Evolutionary conservation across 1,139 yeast genomes (phyloP), one percentile per base, ranked within the genome.

Genomic region (Pneumocystis jirovecii): DNA sequence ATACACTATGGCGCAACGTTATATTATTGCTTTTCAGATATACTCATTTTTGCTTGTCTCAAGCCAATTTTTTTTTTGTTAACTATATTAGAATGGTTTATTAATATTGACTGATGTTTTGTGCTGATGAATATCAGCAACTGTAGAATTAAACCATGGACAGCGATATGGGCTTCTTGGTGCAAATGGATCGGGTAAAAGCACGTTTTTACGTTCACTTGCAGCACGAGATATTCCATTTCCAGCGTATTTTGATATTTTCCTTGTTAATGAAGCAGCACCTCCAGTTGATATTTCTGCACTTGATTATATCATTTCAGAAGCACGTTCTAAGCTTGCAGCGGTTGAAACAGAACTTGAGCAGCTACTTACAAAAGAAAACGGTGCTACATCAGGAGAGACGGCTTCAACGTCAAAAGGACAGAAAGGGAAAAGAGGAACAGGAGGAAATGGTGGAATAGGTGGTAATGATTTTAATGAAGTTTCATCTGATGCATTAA

Each of bases 101-200:
- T 96, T 79, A 34, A 31, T 31, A 31, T 61, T 19, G 79, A 78
- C 68, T 42, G 19, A 19, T 42, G 17, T 42, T n/a, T 12, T 42
- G n/a, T 42, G 15, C 19, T 21, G 56, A 19, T 17, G 12, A 44
- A 5, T 96, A 89, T 78, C 93, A 77, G 86, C 97, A 61, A 82
- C 82, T 63, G 79, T 93, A 72, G 98, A 93, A 80, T 84, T 93
- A 79, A 95, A 93, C 80, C 91, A 85, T 77, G 98, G 98, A 75
- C 89, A 97, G 80, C 85, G 96, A 78, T 93, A 95, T 76, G 96
- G 96, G 1, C 82, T 93, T 71, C 82, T 95, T 73, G 99, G 99
- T 75, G 97, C 91, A 79, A 93, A 93, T 77, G 99, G 99, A 70
- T 93, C 98, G 80, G 99, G 99, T 80, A 93, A 93, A 78, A 90